A percentile compares a stretch with the other conserved stretches of the same genome.
These are phyloP conservation scores for Brassica juncea DNA, from an alignment of 345 rosid genomes.

Conservation along the genomic window DNA sequence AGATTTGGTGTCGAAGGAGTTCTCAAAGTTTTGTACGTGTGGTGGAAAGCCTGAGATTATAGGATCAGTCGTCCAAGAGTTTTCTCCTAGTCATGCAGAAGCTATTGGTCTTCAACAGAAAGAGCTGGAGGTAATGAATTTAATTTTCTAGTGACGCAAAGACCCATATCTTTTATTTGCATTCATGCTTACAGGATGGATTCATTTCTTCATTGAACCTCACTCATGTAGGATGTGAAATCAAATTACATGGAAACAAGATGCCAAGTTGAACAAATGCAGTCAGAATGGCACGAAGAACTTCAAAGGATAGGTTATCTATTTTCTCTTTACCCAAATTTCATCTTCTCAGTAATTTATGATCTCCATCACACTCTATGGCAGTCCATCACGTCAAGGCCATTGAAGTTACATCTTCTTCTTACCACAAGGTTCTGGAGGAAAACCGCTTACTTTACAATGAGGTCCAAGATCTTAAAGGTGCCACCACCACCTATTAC, in stretches of 20 bases:
- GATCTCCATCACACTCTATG: neutral
- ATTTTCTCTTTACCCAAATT: neutral
- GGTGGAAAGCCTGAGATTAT: conserved; percentile 55
- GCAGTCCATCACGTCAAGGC: conserved; percentile 67
- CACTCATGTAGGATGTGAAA: conserved; percentile 58
- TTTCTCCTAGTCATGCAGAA: conserved; percentile 43
- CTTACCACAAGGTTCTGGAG: conserved; percentile 82
- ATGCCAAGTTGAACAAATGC: conserved; percentile 61
- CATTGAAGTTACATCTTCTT: conserved; percentile 75
- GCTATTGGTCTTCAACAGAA: conserved; percentile 55
- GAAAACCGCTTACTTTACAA: conserved; percentile 91
- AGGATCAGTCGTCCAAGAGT: conserved; percentile 34
- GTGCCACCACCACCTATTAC: conserved; percentile 37
- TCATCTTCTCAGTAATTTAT: neutral
- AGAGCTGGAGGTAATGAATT: conserved; percentile 38
- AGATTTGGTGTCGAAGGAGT: conserved; percentile 58
- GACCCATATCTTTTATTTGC: neutral
- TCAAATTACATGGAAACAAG: conserved; percentile 51
- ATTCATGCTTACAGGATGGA: neutral
- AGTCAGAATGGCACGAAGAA: conserved; percentile 68
- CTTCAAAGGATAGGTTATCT: conserved; percentile 57
- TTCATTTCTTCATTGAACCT: neutral
- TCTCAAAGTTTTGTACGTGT: conserved; percentile 81
- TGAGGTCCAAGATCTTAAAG: conserved; percentile 99
- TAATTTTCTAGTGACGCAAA: neutral